phyloP scores from a whole-genome alignment of 2,329 filamentous ascomycete genomes.

The Cercospora zeae-maydis region DNA sequence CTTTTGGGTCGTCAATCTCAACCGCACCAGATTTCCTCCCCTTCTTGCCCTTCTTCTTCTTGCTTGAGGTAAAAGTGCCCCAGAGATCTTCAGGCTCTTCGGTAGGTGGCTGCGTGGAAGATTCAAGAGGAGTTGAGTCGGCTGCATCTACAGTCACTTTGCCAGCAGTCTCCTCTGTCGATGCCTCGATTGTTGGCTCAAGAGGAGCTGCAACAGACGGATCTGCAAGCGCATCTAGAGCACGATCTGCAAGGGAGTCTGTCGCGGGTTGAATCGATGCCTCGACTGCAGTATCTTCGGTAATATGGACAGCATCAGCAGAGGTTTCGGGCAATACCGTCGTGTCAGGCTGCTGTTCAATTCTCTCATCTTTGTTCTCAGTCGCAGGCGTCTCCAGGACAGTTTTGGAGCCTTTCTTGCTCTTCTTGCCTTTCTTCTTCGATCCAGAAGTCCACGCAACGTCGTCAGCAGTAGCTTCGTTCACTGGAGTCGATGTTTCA shows the following conservation, averaged over 20 bases:
- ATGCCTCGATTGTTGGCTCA: neutral
- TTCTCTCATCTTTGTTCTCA: neutral
- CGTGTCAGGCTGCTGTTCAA: neutral
- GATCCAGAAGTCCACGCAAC: slow-evolving; percentile 1
- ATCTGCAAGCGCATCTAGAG: neutral
- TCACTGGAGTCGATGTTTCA: neutral
- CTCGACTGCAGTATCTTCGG: neutral
- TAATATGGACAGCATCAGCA: neutral
- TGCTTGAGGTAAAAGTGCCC: slow-evolving; percentile 28
- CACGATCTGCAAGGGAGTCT: neutral
- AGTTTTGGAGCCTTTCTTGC: slow-evolving; percentile 17
- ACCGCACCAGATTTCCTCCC: slow-evolving; percentile 38
- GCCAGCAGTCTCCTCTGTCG: neutral
- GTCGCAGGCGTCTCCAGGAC: neutral
- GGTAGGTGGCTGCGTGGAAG: neutral
- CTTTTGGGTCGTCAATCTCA: neutral
- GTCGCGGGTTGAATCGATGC: neutral
- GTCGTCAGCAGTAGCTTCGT: slow-evolving; percentile 15
- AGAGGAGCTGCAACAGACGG: neutral
- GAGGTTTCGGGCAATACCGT: neutral
- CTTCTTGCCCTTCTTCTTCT: slow-evolving; percentile 42
- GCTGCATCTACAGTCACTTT: neutral
- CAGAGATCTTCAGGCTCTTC: slow-evolving; percentile 21
- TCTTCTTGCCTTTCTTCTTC: slow-evolving; percentile 26
- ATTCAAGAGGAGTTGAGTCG: neutral